These are phyloP conservation scores for Verticillium albo-atrum DNA, from an alignment of 2,329 filamentous ascomycete genomes.

Conservation along the genomic window DNA sequence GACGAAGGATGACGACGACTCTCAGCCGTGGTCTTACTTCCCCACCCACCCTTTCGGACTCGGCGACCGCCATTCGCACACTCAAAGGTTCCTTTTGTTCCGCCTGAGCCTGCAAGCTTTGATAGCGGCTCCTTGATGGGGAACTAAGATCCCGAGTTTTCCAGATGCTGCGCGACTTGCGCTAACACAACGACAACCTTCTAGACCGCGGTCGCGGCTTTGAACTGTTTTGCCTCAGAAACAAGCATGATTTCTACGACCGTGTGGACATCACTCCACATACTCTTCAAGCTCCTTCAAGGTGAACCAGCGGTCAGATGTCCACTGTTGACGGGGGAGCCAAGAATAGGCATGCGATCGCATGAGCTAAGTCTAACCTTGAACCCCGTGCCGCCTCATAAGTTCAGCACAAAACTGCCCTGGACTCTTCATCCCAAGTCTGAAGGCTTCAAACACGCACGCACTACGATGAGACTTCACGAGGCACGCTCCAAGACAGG, in stretches of 20 bases:
- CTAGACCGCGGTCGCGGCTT: background rate
- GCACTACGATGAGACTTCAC: background rate
- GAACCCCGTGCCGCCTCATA: background rate
- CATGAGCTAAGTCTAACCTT: background rate
- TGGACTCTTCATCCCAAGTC: background rate
- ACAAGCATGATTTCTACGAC: background rate
- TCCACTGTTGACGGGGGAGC: background rate
- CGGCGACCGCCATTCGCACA: background rate
- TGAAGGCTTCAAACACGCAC: background rate
- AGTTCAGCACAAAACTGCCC: background rate
- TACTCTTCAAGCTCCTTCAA: background rate
- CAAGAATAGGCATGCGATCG: background rate
- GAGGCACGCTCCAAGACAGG: background rate
- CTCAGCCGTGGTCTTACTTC: background rate
- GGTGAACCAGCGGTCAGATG: background rate
- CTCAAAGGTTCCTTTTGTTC: background rate
- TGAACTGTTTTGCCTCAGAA: background rate
- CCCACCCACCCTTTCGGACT: background rate
- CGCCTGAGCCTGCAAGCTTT: background rate
- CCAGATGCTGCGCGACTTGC: background rate
- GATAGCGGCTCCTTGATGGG: background rate
- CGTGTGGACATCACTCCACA: background rate
- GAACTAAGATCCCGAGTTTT: background rate
- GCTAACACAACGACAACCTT: background rate
- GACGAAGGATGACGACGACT: background rate